These are phyloP conservation scores for Allium fistulosum DNA, from an alignment of 106 monocot genomes.

Conservation along the genomic window DNA sequence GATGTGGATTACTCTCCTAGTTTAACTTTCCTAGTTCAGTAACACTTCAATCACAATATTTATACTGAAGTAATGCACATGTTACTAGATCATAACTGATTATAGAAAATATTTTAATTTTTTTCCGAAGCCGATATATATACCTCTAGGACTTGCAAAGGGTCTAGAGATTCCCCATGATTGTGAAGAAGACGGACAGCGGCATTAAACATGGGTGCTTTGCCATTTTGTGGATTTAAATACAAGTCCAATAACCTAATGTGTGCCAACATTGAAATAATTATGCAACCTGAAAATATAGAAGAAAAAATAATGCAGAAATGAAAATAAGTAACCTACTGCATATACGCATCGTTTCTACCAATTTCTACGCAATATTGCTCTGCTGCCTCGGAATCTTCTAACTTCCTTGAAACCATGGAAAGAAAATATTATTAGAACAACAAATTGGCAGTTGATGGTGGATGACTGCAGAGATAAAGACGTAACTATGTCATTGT, in stretches of 20 bases:
- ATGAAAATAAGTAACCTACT: conserved; percentile 42
- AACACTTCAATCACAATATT: no score
- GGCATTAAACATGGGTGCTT: conserved; percentile 83
- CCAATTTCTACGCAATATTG: conserved; percentile 98
- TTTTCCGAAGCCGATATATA: no score
- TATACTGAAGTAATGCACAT: no score
- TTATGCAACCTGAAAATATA: background rate
- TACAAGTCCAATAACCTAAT: conserved; percentile 86
- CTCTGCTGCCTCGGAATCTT: conserved; percentile 95
- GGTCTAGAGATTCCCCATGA: conserved; percentile 88
- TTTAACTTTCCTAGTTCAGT: no score
- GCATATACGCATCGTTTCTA: conserved; percentile 90
- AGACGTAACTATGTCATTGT: no score
- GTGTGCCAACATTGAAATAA: background rate
- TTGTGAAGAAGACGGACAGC: conserved; percentile 95
- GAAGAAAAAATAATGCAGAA: background rate
- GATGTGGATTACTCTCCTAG: no score
- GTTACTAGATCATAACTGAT: no score
- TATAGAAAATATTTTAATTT: no score
- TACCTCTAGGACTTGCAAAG: conserved; percentile 94
- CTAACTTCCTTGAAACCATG: conserved; percentile 65
- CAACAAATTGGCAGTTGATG: background rate
- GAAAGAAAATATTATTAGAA: background rate
- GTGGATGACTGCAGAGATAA: background rate
- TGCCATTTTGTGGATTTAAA: conserved; percentile 88